phyloP scores from a whole-genome alignment of 768 basidiomycete genomes.

The Mrakia gelida region DNA sequence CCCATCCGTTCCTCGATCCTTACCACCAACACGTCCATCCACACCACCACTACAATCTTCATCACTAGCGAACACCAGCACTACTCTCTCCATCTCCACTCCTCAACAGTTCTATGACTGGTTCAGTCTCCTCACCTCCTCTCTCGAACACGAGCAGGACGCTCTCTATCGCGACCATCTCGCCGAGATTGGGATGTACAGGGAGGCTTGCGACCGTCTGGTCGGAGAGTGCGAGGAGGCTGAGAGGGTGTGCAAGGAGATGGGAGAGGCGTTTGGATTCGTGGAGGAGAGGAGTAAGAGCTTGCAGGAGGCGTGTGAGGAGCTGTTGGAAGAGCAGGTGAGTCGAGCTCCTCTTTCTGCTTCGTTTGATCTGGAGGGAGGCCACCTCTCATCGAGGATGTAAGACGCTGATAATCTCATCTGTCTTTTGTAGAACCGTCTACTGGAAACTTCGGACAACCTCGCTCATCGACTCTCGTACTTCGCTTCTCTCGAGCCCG shows the following conservation, averaged over 20 bases:
- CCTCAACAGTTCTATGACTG: constrained; percentile 97
- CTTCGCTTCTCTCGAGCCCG: constrained; percentile 89
- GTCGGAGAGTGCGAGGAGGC: constrained; percentile 68
- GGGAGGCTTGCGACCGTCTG: constrained; percentile 71
- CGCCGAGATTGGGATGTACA: constrained; percentile 66
- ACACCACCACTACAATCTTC: constrained; percentile 6
- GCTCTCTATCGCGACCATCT: constrained; percentile 85
- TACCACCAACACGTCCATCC: constrained; percentile 31
- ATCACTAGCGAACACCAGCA: constrained; percentile 56
- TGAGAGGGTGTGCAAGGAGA: constrained; percentile 66
- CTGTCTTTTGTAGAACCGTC: constrained; percentile 57
- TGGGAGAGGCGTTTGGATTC: constrained; percentile 76
- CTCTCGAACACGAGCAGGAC: constrained; percentile 89
- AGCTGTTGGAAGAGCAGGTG: constrained; percentile 81
- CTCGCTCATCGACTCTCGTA: constrained; percentile 78
- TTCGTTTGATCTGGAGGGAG: too few species aligned
- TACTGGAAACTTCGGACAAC: constrained; percentile 74
- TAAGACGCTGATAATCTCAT: constrained; percentile 9
- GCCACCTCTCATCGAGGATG: too few species aligned
- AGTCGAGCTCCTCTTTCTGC: constrained; percentile 39
- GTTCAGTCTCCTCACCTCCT: constrained; percentile 82
- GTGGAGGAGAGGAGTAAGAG: constrained; percentile 92
- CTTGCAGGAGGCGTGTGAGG: constrained; percentile 85
- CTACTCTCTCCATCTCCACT: constrained; percentile 73
- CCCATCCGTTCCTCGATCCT: constrained; percentile 6